Base-by-base conservation (phyloP, 352 stramenopile genomes). In the Globisporangium uncinulatum region DNA sequence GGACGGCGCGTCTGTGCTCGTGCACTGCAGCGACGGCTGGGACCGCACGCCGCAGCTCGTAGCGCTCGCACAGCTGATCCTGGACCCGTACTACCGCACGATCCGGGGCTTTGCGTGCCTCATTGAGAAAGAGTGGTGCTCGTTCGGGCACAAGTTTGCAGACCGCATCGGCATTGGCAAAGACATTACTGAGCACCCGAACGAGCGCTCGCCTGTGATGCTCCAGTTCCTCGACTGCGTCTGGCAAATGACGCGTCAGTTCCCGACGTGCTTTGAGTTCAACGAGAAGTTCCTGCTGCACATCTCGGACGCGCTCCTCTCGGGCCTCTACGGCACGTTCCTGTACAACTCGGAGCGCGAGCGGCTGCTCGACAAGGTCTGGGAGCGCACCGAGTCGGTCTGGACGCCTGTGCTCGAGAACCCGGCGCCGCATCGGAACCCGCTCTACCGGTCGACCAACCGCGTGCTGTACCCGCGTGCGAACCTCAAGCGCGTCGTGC, bases 71-170 rank as follows among this genome's bases (percentile, higher is more conserved):
- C 79, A 95, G 59, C 70, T 95, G 17, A 93, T 95, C 54, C 58
- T 95, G 24, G 86, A 95, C 51, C 86, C 86, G 1, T 88, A 89
- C 66, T 95, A 94, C 63, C 84, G 86, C 5, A 91, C 79, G 14
- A 89, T 95, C 32, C 77, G 82, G 0, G 86, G 86, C 1, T 95
- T 95, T 55, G 83, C 86, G 2, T 84, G 81, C 19, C 69, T 95
- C 0, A 69, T 94, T 0, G 86, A 95, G 65, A 95, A 95, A 51
- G 83, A 95, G 29, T 95, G 83, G 83, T 94, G 79, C 42, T 86
- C 82, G 3, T 97, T 97, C 46, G 89, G 89, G 10, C 87, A 96
- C 74, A 96, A 94, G 64, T 97, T 97, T 57, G 73, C 80, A 0
- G 85, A 97, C 47, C 73, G 89, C 19, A 74, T 91, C 59, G 84